These are phyloP conservation scores for Friedmanniomyces simplex DNA, from an alignment of 495 filamentous ascomycete species.

Conservation along the genomic window DNA sequence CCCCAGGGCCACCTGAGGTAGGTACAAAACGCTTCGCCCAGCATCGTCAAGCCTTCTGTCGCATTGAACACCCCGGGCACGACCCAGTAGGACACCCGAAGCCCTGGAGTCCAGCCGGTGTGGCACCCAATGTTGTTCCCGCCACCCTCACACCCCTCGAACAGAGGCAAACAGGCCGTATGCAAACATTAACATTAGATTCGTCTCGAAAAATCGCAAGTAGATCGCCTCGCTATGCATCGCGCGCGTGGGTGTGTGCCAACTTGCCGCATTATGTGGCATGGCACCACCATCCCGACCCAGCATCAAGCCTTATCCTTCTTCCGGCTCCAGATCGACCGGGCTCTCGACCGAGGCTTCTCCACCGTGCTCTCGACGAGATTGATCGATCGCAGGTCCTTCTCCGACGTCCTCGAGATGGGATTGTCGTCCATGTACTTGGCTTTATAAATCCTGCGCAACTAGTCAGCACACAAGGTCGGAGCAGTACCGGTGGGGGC, in stretches of 20 bases:
- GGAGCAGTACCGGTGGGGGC: background rate
- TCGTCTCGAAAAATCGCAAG: background rate
- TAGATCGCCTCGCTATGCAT: background rate
- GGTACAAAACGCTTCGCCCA: no score
- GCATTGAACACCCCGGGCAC: no score
- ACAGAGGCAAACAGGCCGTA: background rate
- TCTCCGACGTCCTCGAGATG: conserved; percentile 24
- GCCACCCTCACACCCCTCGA: no score
- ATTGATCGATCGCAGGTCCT: conserved; percentile 22
- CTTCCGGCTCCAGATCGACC: conserved; percentile 59
- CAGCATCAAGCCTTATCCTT: conserved; percentile 17
- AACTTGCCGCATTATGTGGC: no score
- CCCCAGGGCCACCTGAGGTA: no score
- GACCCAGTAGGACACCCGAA: no score
- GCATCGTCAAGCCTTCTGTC: no score
- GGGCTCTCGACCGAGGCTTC: conserved; percentile 55
- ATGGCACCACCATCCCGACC: no score
- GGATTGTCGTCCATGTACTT: conserved; percentile 66
- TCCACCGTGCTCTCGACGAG: conserved; percentile 41
- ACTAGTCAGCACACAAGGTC: conserved; percentile 12
- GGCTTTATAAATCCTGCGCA: conserved; percentile 75
- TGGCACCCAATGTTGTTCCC: no score
- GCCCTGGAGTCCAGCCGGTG: no score
- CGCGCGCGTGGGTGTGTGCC: no score
- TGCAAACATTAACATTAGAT: background rate